Evolutionary conservation across 345 rosid genomes (phyloP).

Genomic region (Camelina laxa): DNA sequence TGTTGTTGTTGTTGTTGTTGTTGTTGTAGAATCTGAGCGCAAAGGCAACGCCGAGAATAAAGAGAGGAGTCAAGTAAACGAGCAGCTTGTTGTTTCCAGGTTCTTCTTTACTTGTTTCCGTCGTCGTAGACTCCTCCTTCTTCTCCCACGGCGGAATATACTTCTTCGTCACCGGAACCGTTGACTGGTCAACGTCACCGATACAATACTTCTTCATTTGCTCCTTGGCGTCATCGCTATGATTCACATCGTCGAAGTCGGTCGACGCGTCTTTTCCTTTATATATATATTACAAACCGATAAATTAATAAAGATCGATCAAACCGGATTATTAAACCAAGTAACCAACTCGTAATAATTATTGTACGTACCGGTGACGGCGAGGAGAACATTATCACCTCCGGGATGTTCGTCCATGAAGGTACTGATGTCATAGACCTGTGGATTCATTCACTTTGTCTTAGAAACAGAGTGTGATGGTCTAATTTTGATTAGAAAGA

Average conservation of each 20-base stretch:
- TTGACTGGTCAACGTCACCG: conserved; percentile 65
- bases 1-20: conserved; percentile 42
- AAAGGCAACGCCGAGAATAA: conserved; percentile 72
- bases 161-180: conserved; percentile 52
- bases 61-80: conserved; percentile 61
- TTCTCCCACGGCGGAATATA: conserved; percentile 46
- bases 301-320: background rate
- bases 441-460: background rate
- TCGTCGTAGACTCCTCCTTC: conserved; percentile 35
- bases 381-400: conserved; percentile 80
- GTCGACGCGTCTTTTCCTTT: conserved; percentile 81
- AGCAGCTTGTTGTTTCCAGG: conserved; percentile 54
- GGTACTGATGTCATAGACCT: conserved; percentile 84
- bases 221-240: conserved; percentile 67
- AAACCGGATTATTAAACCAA: conserved; percentile 23
- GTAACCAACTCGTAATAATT: background rate
- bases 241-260: conserved; percentile 78
- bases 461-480: background rate
- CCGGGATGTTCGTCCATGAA: conserved; percentile 92
- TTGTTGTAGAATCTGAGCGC: conserved; percentile 53
- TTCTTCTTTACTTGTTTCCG: conserved; percentile 37
- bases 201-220: conserved; percentile 65
- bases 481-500: background rate
- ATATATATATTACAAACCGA: background rate
- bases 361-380: conserved; percentile 59